Evolutionary conservation across 805 yeast genomes (phyloP).

Genomic region (Komagataella pseudopastoris): DNA sequence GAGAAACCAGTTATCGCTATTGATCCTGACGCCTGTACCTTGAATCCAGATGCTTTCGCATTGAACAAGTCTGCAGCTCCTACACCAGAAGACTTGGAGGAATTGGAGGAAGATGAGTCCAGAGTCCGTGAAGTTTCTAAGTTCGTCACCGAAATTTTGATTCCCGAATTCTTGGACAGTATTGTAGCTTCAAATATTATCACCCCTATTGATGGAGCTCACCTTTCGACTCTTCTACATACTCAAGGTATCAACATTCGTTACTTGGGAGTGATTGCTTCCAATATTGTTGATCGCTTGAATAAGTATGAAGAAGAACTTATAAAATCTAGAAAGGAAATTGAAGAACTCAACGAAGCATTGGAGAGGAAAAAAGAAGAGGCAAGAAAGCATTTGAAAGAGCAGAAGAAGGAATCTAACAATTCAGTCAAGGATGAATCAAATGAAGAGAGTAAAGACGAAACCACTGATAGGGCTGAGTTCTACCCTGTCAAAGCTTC

Average conservation of each 20-base stretch:
- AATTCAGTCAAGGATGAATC: conserved; percentile 12
- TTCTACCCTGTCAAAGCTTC: conserved; percentile 28
- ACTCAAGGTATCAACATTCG: conserved; percentile 78
- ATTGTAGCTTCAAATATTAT: conserved; percentile 31
- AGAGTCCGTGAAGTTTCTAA: conserved; percentile 60
- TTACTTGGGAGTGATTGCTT: conserved; percentile 60
- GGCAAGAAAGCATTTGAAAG: conserved; percentile 14
- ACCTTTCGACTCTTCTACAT: conserved; percentile 59
- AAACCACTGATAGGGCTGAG: conserved; percentile 19
- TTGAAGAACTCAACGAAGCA: conserved; percentile 8
- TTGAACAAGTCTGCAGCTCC: conserved; percentile 25
- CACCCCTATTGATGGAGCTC: conserved; percentile 74
- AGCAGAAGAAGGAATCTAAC: conserved; percentile 10
- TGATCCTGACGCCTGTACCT: conserved; percentile 37
- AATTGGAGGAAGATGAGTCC: conserved; percentile 35
- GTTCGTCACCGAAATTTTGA: conserved; percentile 41
- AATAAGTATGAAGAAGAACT: not conserved
- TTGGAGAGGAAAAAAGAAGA: conserved; percentile 10
- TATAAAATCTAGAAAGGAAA: conserved; percentile 4
- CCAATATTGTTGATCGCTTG: conserved; percentile 13
- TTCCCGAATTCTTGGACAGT: conserved; percentile 50
- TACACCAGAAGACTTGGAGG: conserved; percentile 20
- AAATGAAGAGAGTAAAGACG: conserved; percentile 20
- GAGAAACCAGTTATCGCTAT: conserved; percentile 36
- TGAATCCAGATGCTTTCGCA: conserved; percentile 73